Conservation (phyloP, 2,329 filamentous ascomycete species). For the Pseudopithomyces maydicus region DNA sequence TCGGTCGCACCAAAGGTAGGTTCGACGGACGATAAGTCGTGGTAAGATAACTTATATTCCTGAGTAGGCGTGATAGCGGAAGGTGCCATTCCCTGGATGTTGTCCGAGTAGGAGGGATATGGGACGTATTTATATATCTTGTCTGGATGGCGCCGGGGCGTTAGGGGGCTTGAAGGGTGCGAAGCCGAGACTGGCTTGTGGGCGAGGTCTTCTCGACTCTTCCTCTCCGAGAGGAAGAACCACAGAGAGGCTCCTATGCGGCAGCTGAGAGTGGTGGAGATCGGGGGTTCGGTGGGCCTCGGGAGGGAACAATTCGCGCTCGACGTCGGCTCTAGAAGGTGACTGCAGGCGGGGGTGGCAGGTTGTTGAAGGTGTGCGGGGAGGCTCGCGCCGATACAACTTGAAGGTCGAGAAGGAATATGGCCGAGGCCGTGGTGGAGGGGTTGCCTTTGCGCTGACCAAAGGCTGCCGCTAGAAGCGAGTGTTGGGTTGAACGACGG, state of each 20-base stretch:
- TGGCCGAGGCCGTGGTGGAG: conserved; percentile 52
- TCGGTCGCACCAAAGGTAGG: conserved; percentile 41
- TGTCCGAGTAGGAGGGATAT: conserved; percentile 27
- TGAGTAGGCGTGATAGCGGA: conserved; percentile 62
- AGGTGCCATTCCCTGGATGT: conserved; percentile 71
- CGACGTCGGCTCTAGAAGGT: conserved; percentile 41
- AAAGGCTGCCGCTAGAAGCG: conserved; percentile 40
- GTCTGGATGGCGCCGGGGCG: conserved; percentile 48
- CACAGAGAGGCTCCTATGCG: conserved; percentile 98
- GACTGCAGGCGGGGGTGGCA: conserved; percentile 50
- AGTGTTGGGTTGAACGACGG: conserved; percentile 11
- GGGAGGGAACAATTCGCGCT: conserved; percentile 50
- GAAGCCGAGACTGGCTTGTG: conserved; percentile 81
- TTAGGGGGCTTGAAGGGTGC: conserved; percentile 97
- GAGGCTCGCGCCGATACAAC: conserved; percentile 52
- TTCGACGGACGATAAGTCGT: conserved; percentile 35
- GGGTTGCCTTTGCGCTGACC: conserved; percentile 50
- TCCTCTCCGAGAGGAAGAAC: conserved; percentile 99
- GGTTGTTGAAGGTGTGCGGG: conserved; percentile 56
- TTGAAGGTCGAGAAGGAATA: conserved; percentile 51
- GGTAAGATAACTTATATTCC: conserved; percentile 49
- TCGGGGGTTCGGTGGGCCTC: conserved; percentile 55
- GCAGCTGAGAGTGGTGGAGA: conserved; percentile 81
- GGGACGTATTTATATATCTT: conserved; percentile 10
- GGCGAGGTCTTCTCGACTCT: conserved; percentile 99